Base-by-base conservation (phyloP, 805 yeast species). In the Hanseniaspora nectarophila region DNA sequence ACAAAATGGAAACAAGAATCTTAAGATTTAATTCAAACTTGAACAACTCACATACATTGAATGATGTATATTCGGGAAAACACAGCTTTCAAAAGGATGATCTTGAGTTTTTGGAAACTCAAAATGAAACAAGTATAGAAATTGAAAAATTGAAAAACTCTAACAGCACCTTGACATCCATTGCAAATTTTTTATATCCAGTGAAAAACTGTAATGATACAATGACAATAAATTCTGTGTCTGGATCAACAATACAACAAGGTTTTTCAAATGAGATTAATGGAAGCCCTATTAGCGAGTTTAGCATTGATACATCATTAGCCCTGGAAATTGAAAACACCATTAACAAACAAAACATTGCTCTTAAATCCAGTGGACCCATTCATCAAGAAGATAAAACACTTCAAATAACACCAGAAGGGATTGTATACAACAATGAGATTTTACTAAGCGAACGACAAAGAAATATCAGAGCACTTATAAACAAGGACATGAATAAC, bases 71-170 rank as follows among this genome's bases (percentile, higher is more conserved):
- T 9, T 5, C 28, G 16, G 50, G 43, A 5, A 45, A 16, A 3
- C 50, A 45, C 26, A 29, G 21, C n/a, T 29, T 45, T 7, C 50
- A 45, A 37, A 28, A 45, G 13, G 50, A 45, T 20, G 33, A 45
- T 26, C 23, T 45, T 33, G 28, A 23, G n/a, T 24, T 16, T 20
- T 18, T 24, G 8, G 24, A 15, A 15, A 32, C 34, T 3, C 24
- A 5, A 20, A 12, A 7, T 15, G 9, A 2, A 12, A 13, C 33
- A 20, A 43, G n/a, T 2, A 2, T 5, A 42, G 5, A n/a, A 42
- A 16, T 13, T 13, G 18, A 39, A 7, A 39, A 15, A 15, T 16
- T 24, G 4, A 21, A 21, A 23, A 23, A n/a, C 24, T 31, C 24
- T 13, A 24, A 44, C 35, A 31, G 10, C 7, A 23, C 35, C 4